Evolutionary conservation across 176 grass and related monocot species (phyloP).

Genomic region (Paspalum notatum): DNA sequence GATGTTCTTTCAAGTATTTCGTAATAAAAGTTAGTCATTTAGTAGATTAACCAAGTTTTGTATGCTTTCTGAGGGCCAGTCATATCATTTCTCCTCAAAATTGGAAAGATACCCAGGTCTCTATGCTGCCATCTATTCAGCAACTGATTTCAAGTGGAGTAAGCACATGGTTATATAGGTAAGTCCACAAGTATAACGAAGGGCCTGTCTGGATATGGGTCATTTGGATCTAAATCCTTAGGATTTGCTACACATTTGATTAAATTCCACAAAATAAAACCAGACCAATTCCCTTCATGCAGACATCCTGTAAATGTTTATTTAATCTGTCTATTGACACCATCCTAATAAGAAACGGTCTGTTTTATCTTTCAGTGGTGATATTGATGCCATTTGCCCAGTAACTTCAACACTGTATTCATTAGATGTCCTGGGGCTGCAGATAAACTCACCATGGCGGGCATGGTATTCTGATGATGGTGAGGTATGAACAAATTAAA

Average conservation of each 20-base stretch:
- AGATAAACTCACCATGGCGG: conserved; percentile 42
- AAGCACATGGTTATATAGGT: conserved; percentile 59
- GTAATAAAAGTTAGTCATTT: conserved; percentile 30
- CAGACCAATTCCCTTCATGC: neutral
- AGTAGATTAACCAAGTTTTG: neutral
- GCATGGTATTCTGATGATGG: conserved; percentile 55
- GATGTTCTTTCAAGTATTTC: conserved; percentile 18
- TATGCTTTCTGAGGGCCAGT: conserved; percentile 26
- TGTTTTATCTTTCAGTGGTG: conserved; percentile 47
- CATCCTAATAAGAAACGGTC: conserved; percentile 32
- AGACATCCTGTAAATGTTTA: conserved; percentile 1
- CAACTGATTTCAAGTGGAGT: conserved; percentile 49
- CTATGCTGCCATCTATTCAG: conserved; percentile 45
- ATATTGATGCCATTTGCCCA: conserved; percentile 59
- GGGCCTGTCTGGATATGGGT: neutral
- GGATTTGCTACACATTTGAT: neutral
- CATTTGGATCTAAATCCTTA: neutral
- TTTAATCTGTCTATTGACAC: conserved; percentile 4
- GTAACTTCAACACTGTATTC: conserved; percentile 60
- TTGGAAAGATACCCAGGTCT: conserved; percentile 47
- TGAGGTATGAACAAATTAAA: conserved; percentile 40
- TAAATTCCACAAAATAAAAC: neutral
- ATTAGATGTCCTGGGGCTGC: conserved; percentile 42
- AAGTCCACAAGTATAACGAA: neutral
- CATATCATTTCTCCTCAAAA: conserved; percentile 39